phyloP scores from a whole-genome alignment of 768 basidiomycete genomes.

The Russula abietina region DNA sequence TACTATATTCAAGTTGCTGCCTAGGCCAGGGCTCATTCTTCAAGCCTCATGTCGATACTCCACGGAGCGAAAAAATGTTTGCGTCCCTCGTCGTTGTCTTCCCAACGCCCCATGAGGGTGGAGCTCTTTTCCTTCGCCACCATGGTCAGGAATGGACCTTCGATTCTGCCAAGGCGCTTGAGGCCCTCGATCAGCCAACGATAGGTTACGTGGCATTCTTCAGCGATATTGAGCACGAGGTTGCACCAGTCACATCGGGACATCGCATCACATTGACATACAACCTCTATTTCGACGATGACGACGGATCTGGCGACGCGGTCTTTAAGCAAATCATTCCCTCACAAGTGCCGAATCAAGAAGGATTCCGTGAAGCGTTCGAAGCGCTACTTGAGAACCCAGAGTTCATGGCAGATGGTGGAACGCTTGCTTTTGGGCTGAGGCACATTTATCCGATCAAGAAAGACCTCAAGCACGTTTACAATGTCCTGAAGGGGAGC shows the following conservation, averaged over 20 bases:
- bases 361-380: conserved; percentile 8
- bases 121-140: conserved; percentile 33
- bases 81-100: no score
- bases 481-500: background rate
- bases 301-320: background rate
- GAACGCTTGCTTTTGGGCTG: background rate
- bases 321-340: background rate
- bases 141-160: no score
- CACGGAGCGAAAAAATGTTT: no score
- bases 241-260: conserved; percentile 24
- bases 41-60: conserved; percentile 1
- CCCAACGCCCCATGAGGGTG: conserved; percentile 39
- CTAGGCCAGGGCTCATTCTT: background rate
- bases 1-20: background rate
- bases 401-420: background rate
- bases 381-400: background rate
- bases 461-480: background rate
- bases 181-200: no score
- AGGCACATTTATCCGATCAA: background rate
- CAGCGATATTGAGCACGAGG: no score
- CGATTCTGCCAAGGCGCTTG: no score
- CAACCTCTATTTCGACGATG: conserved; percentile 33
- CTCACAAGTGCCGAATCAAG: background rate
- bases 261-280: conserved; percentile 39
- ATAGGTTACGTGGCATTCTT: conserved; percentile 15